Base-by-base conservation (phyloP, 208 protist species). In the Crithidia bombi region DNA sequence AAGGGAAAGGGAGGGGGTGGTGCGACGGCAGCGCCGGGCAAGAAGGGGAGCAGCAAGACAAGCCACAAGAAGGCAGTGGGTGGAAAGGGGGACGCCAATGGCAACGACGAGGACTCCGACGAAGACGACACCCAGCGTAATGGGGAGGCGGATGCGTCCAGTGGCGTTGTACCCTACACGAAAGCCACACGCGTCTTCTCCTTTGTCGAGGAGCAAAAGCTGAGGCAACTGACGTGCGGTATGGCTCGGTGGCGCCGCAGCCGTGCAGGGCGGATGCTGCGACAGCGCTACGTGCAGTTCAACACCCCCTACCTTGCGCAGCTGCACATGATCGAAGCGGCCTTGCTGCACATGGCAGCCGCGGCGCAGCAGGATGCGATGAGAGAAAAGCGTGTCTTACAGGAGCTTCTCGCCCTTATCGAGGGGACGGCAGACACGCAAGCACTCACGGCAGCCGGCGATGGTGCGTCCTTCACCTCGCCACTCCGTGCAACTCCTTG, bases 181-280 rank as follows among this genome's bases (percentile, higher is more conserved):
- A 57, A 61, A 25, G 59, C 74, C 15, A 47, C 56, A 25, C 79
- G 84, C 25, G 64, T 75, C 7, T 92, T 85, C 82, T 86, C 65
- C 30, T 28, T 59, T 12, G 65, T 73, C 6, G 87, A 95, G 64
- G 61, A 92, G 67, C 86, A 91, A 44, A 88, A 89, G 75, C 61
- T 95, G 49, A 81, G 78, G 55, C 85, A 92, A 69, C 67, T 95
- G 30, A 93, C 90, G 5, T 82, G 87, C 33, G 77, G 67, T 6
- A 62, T 90, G 44, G 85, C 85, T 26, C 85, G 76, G 73, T 56
- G 89, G 35, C 87, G 90, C 7, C 83, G 87, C 23, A 84, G 85
- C 17, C 80, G 77, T 17, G 79, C 78, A 32, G 67, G 79, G n/a
- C 69, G 63, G 28, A 77, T 69, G 64, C 64, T 93, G 38, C 82